A percentile compares a stretch with the other conserved stretches of the same genome.
phyloP scores from a whole-genome alignment of 2,329 filamentous ascomycete genomes.

The Microdochium trichocladiopsis region DNA sequence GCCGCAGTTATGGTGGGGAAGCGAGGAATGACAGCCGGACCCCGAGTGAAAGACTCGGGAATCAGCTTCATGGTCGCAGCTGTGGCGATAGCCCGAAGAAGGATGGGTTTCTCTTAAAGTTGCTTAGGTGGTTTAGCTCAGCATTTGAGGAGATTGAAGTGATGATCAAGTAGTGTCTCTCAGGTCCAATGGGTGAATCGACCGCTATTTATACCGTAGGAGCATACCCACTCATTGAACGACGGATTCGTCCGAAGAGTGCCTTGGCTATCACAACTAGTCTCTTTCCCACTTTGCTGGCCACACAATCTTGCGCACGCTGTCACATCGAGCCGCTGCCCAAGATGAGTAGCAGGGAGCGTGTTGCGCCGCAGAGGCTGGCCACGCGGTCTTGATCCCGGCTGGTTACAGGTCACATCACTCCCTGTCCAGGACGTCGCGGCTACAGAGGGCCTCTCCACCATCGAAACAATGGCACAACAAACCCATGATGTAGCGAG shows the following conservation, averaged over 20 bases:
- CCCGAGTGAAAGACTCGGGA: constrained; percentile 3
- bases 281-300: neutral
- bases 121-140: neutral
- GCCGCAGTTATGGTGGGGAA: constrained; percentile 7
- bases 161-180: neutral
- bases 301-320: neutral
- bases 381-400: neutral
- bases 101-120: neutral
- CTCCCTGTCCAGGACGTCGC: neutral
- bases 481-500: neutral
- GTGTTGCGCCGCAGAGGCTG: neutral
- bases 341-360: neutral
- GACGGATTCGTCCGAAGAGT: neutral
- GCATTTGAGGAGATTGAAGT: neutral
- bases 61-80: neutral
- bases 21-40: neutral
- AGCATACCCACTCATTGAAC: neutral
- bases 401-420: neutral
- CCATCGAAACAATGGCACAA: neutral
- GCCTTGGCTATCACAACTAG: neutral
- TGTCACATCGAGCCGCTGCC: neutral
- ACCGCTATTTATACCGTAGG: neutral
- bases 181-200: neutral
- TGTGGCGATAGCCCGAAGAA: neutral
- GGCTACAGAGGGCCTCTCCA: neutral